phyloP scores from a whole-genome alignment of 2,329 filamentous ascomycete species.

The Dactylellina haptotyla region DNA sequence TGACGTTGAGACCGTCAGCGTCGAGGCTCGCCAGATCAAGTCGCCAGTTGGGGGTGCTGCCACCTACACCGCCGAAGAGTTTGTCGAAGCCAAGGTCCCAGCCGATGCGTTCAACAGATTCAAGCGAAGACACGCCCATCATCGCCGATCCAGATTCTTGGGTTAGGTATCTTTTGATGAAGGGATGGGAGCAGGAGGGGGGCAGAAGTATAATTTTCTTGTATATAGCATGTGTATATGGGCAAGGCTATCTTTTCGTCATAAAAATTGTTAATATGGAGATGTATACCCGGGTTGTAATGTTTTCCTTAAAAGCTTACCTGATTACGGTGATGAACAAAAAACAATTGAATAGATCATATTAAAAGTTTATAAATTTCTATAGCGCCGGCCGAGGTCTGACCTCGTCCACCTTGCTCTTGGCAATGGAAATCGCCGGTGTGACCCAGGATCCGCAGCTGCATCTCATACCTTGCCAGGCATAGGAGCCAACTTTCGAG shows the following conservation, averaged over 20 bases:
- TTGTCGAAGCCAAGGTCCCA: constrained; percentile 34
- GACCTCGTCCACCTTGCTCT: constrained; percentile 81
- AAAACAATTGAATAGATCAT: too few species aligned
- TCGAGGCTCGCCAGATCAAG: constrained; percentile 37
- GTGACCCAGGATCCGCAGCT: constrained; percentile 91
- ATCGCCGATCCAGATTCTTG: constrained; percentile 18
- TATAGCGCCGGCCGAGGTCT: constrained; percentile 36
- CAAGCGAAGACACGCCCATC: constrained; percentile 23
- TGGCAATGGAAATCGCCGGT: constrained; percentile 86
- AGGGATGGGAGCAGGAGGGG: neutral
- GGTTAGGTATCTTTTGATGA: neutral
- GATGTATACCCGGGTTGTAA: neutral
- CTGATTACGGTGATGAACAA: constrained; percentile 24
- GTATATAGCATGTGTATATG: constrained; percentile 31
- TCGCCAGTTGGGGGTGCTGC: constrained; percentile 34
- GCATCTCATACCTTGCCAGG: constrained; percentile 95
- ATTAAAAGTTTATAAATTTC: neutral
- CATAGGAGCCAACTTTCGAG: constrained; percentile 87
- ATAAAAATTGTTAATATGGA: constrained; percentile 15
- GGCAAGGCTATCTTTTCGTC: constrained; percentile 18
- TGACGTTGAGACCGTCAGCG: constrained; percentile 11
- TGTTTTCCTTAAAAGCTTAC: constrained; percentile 1
- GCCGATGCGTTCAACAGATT: constrained; percentile 21
- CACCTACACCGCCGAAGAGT: constrained; percentile 27
- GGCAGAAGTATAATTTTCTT: constrained; percentile 12